Percentiles rank a stretch among this genome's conserved stretches.
Conservation (phyloP, 495 filamentous ascomycete genomes). For the Cercophora scortea region DNA sequence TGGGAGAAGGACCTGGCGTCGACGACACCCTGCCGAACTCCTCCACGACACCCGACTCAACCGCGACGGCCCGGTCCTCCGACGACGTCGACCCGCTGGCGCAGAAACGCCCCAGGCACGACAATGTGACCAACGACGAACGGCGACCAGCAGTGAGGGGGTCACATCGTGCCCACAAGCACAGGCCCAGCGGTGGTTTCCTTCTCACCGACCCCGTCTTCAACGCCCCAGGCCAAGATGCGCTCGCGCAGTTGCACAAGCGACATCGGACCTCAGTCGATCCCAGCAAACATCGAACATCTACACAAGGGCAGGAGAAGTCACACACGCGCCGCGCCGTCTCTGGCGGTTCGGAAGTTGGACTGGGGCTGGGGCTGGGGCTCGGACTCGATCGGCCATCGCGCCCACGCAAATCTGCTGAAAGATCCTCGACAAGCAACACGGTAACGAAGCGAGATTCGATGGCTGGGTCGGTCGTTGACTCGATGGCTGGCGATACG, state of each 20-base stretch:
- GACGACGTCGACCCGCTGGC: constrained; percentile 12
- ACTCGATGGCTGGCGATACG: constrained; percentile 12
- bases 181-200: constrained; percentile 36
- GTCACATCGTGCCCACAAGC: constrained; percentile 28
- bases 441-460: constrained; percentile 11
- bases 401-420: not conserved
- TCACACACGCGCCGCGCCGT: not conserved
- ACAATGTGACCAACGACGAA: constrained; percentile 12
- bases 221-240: constrained; percentile 2
- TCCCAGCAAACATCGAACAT: not conserved
- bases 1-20: constrained; percentile 4
- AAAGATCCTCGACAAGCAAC: constrained; percentile 5
- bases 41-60: constrained; percentile 5
- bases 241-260: constrained; percentile 2
- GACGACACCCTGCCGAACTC: constrained; percentile 13
- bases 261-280: constrained; percentile 12
- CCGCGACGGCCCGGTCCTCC: constrained; percentile 9
- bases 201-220: constrained; percentile 33
- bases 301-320: constrained; percentile 5
- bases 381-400: not conserved
- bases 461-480: constrained; percentile 1
- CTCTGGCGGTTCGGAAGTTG: not conserved
- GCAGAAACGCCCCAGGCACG: constrained; percentile 11
- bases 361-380: not conserved
- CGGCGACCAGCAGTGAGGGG: constrained; percentile 14